Base-by-base conservation (phyloP, 192 early-diverging fungal genomes). In the Dimargaris xerosporica region DNA sequence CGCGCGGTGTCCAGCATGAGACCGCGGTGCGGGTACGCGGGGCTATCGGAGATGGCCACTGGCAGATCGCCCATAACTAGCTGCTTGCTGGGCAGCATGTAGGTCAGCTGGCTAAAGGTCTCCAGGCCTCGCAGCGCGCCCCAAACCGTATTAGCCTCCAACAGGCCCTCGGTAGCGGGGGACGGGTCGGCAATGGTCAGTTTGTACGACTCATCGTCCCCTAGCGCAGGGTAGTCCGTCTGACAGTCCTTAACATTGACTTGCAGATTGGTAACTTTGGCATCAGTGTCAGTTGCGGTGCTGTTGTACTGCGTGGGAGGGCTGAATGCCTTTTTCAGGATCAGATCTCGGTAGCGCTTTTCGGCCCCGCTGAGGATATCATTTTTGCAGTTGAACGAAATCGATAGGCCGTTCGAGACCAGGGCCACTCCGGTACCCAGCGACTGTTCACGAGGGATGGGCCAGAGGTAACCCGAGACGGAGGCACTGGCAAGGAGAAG, bases 121-220 rank as follows among this genome's bases (percentile, higher is more conserved):
- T 85, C 84, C 5, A 89, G 69, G 5, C 75, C 86, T 47, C 82
- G 82, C 51, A 89, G 65, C 17, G 89, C 89, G 21, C 89, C 89
- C 41, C 77, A 82, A 45, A 79, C 67, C 9, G 81, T 81, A 28
- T 71, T 66, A 15, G 89, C 76, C 25, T 67, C 73, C 54, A 89
- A 75, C 10, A 66, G 70, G n/a, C 77, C 86, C 46, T 71, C 39
- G 43, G 76, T 73, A 26, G 70, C 69, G 21, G 62, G 61, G 9
- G 67, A 56, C 15, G 81, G 82, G 28, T 5, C 30, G 34, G 25
- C 10, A 28, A 88, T 72, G 44, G 80, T 71, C 23, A 88, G 76
- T 26, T 69, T 76, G 64, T 88, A 88, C 23, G 84, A 82, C 70
- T 88, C 86, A 63, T 88, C 80, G 0, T 80, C 75, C 34, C 70